Evolutionary conservation across 495 filamentous ascomycete genomes (phyloP), one percentile per base, ranked within the genome.

Genomic region (Thozetella sp.): DNA sequence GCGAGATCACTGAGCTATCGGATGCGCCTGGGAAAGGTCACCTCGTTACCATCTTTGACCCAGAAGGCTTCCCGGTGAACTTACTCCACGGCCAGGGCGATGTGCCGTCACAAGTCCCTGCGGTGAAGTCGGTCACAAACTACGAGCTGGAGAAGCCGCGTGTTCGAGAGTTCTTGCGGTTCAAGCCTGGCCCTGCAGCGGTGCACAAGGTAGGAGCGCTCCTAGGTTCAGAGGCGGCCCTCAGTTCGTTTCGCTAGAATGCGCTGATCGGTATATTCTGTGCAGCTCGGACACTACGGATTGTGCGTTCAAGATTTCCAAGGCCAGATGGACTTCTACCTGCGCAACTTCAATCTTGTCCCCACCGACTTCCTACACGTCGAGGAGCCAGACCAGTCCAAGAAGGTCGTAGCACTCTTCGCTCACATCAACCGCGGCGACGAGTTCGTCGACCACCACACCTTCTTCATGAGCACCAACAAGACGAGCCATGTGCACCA

Each of bases 261-360:
- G n/a, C n/a, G n/a, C n/a, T n/a, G n/a, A n/a, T n/a, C n/a, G n/a
- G n/a, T n/a, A n/a, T n/a, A n/a, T n/a, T n/a, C n/a, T n/a, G n/a
- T n/a, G n/a, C n/a, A n/a, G n/a, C 74, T 88, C 17, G 87, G 86
- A 1, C 86, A 88, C 60, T 88, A 79, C 53, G 87, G 86, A 0
- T 58, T 82, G n/a, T 80, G 76, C 61, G 80, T 83, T 1, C 67
- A 71, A 48, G 63, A 84, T 22, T 88, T 85, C 59, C 63, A 76
- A 2, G 61, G 62, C 3, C 67, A 79, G 17, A 54, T 84, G 19
- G 54, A 74, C 2, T 90, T 81, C 71, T 90, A 87, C 63, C 86
- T 82, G 0, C 61, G 48, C 1, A 81, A 73, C 25, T 88, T 89
- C 79, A 89, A 88, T 67, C 59, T 88, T 45, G 80, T 80, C 19